A percentile compares a stretch with the other conserved stretches of the same genome.
phyloP scores from a whole-genome alignment of 495 filamentous ascomycete genomes.

The Aspergillus heteromorphus region DNA sequence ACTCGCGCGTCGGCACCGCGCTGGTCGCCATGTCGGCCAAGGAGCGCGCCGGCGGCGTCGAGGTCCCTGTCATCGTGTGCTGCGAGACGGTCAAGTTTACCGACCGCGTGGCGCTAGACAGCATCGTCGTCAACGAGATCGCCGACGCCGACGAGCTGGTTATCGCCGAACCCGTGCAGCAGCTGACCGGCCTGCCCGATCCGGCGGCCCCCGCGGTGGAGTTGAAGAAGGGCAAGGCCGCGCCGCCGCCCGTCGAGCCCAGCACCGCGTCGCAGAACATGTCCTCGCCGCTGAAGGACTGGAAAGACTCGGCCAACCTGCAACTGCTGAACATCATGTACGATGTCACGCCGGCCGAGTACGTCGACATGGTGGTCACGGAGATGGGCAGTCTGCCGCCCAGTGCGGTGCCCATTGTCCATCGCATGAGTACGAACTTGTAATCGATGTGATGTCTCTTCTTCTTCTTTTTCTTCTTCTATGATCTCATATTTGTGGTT shows the following conservation, averaged over 20 bases:
- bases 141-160: constrained; percentile 63
- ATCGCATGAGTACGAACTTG: constrained; percentile 45
- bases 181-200: constrained; percentile 35
- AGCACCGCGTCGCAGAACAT: constrained; percentile 12
- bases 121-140: constrained; percentile 90
- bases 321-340: constrained; percentile 83
- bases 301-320: constrained; percentile 57
- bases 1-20: constrained; percentile 81
- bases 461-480: too few species aligned
- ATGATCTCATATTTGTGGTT: too few species aligned
- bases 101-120: constrained; percentile 82
- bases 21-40: constrained; percentile 83
- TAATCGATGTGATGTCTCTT: constrained; percentile 14
- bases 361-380: constrained; percentile 82
- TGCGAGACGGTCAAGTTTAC: constrained; percentile 97
- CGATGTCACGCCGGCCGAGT: constrained; percentile 88
- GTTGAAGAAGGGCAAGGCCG: constrained; percentile 33
- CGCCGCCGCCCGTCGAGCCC: constrained; percentile 22
- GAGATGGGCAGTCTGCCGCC: constrained; percentile 87
- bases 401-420: constrained; percentile 62
- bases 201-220: constrained; percentile 24
- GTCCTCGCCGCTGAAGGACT: constrained; percentile 45
- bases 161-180: constrained; percentile 22
- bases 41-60: constrained; percentile 49
- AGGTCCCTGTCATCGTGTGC: constrained; percentile 78